Base-by-base conservation (phyloP, 768 basidiomycete genomes). In the Lentinula sp. region DNA sequence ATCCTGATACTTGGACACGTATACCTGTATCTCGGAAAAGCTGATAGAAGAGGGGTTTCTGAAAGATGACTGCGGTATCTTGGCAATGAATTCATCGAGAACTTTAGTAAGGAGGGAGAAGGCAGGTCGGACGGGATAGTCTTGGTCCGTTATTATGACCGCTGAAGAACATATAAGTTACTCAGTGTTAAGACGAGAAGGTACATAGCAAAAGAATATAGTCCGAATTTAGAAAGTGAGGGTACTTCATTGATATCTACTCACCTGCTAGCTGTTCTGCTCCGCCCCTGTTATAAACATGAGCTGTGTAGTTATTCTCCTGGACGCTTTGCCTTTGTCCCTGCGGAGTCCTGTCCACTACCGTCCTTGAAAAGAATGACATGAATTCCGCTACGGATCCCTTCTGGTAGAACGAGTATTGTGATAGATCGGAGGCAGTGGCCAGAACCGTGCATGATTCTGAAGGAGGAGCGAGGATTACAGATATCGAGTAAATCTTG, bases 101-200 rank as follows among this genome's bases (percentile, higher is more conserved):
- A 98, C 70, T 77, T 96, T 98, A 61, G 91, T 87, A 57, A 99
- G 78, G 45, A 99, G 81, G 16, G 96, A 97, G 79, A 98, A 99
- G 1, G 95, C 96, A 5, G 95, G 93, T 61, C 97, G 87, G 59
- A 94, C 91, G 58, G 96, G 97, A 73, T 99, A 99, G 72, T 98
- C 97, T 52, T 91, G 82, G 75, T 98, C 95, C 18, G 95, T 89
- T 67, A 98, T 90, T 66, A 98, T 86, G 59, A 98, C 91, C 62
- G 84, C 95, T 95, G 69, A 28, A 59, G 54, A 60, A 48, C 42
- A n/a, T 31, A 15, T 32, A n/a, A 43, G 15, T 28, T 60, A 9
- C 45, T 34, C 56, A 52, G 35, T 56, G 18, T 66, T 54, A 43
- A 63, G 54, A 13, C 35, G 61, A 35, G 51, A 61, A 61, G 23